Evolutionary conservation across 2,329 filamentous ascomycete genomes (phyloP).

Genomic region (Diaporthe amygdali): DNA sequence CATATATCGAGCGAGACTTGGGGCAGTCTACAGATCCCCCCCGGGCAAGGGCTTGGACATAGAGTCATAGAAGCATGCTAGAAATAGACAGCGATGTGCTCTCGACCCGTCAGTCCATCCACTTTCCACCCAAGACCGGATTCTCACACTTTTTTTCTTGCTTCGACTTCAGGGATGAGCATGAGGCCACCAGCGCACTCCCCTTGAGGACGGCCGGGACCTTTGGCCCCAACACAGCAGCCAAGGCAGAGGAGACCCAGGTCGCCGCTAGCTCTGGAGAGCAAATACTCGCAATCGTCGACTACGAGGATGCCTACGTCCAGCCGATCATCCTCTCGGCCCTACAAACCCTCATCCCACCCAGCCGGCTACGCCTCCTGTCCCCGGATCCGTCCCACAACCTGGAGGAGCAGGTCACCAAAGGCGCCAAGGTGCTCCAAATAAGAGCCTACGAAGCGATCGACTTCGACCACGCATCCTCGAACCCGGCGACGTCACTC

Average conservation of each 20-base stretch:
- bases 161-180: slow-evolving; percentile 27
- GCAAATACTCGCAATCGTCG: slow-evolving; percentile 63
- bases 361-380: slow-evolving; percentile 60
- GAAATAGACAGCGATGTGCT: slow-evolving; percentile 32
- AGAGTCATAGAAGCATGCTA: slow-evolving; percentile 28
- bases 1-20: slow-evolving; percentile 3
- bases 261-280: slow-evolving; percentile 22
- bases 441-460: slow-evolving; percentile 87
- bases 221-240: slow-evolving; percentile 22
- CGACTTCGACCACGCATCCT: slow-evolving; percentile 78
- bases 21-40: background rate
- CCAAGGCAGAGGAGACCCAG: slow-evolving; percentile 29
- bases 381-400: slow-evolving; percentile 40
- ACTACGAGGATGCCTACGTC: slow-evolving; percentile 89
- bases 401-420: slow-evolving; percentile 40
- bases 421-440: slow-evolving; percentile 65
- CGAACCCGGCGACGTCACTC: slow-evolving; percentile 65
- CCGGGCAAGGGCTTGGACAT: background rate
- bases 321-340: slow-evolving; percentile 82
- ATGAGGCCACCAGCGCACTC: background rate
- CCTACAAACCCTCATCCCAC: slow-evolving; percentile 66
- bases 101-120: slow-evolving; percentile 20
- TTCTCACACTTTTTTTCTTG: slow-evolving; percentile 38
- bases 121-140: slow-evolving; percentile 31
- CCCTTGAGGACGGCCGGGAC: slow-evolving; percentile 27